These are phyloP conservation scores for Cornus controversa DNA, from an alignment of 148 eudicot genomes.

Conservation along the genomic window DNA sequence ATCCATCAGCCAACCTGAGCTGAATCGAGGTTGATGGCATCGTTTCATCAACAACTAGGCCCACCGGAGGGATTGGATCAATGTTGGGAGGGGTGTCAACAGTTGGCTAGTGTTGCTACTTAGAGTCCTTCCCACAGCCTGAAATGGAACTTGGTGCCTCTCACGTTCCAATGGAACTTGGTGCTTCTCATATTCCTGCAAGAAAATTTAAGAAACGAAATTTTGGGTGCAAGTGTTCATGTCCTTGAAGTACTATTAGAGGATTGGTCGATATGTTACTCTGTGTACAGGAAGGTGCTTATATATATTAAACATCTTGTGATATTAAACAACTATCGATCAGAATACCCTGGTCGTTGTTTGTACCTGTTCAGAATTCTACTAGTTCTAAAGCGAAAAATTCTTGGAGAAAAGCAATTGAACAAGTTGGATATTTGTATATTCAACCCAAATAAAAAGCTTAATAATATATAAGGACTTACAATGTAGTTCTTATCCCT, in stretches of 20 bases:
- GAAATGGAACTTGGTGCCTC: conserved; percentile 38
- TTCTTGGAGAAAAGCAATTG: no score
- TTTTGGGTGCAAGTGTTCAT: no score
- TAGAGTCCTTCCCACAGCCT: conserved; percentile 65
- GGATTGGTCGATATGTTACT: background rate
- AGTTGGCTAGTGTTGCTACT: conserved; percentile 41
- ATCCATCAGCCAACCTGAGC: conserved; percentile 62
- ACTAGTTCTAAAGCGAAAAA: no score
- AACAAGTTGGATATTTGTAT: background rate
- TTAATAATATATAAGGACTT: conserved; percentile 23
- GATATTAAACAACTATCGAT: conserved; percentile 2
- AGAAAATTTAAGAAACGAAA: background rate
- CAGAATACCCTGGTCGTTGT: background rate
- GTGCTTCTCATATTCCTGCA: no score
- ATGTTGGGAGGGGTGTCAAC: conserved; percentile 28
- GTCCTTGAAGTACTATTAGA: no score
- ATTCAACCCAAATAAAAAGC: background rate
- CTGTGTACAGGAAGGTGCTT: background rate
- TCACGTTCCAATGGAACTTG: no score
- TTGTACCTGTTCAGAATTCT: no score
- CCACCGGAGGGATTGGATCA: conserved; percentile 35
- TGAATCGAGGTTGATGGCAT: conserved; percentile 63
- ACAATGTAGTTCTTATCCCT: conserved; percentile 56
- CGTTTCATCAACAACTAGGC: conserved; percentile 39
- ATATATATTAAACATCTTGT: background rate